phyloP scores from a whole-genome alignment of 768 basidiomycete species.

The Termitomyces sp. region DNA sequence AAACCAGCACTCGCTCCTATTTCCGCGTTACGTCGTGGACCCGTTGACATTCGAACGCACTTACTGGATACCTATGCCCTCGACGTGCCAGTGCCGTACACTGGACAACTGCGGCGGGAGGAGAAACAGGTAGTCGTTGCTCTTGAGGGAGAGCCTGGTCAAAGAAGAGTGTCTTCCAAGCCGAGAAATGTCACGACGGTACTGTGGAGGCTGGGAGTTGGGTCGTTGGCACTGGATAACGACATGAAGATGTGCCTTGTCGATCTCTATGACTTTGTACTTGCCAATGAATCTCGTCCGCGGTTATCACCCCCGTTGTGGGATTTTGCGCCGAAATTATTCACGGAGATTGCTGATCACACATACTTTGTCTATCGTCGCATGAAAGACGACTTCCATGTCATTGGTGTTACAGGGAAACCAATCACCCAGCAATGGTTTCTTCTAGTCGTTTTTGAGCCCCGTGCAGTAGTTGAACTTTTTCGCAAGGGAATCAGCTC shows the following conservation, averaged over 20 bases:
- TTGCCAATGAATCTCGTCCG: not conserved
- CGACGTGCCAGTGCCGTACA: too few species aligned
- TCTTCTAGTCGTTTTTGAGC: constrained; percentile 1
- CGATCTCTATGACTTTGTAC: not conserved
- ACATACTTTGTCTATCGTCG: not conserved
- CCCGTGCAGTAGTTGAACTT: not conserved
- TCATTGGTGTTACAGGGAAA: constrained; percentile 1
- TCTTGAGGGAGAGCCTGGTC: too few species aligned
- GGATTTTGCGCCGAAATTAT: not conserved
- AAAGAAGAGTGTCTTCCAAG: too few species aligned
- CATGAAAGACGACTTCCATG: not conserved
- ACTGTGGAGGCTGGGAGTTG: not conserved
- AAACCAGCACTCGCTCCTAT: not conserved
- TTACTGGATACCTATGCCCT: not conserved
- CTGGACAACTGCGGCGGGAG: not conserved
- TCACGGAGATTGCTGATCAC: not conserved
- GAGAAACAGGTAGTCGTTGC: not conserved
- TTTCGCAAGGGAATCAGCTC: not conserved
- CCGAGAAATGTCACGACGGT: not conserved
- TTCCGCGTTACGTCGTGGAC: accelerated
- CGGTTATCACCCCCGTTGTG: not conserved
- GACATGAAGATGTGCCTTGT: not conserved
- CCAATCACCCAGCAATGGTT: constrained; percentile 6
- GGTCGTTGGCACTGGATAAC: too few species aligned
- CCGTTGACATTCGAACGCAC: not conserved